Conservation (phyloP, 2,329 filamentous ascomycete species). For the Diaporthe citrichinensis region DNA sequence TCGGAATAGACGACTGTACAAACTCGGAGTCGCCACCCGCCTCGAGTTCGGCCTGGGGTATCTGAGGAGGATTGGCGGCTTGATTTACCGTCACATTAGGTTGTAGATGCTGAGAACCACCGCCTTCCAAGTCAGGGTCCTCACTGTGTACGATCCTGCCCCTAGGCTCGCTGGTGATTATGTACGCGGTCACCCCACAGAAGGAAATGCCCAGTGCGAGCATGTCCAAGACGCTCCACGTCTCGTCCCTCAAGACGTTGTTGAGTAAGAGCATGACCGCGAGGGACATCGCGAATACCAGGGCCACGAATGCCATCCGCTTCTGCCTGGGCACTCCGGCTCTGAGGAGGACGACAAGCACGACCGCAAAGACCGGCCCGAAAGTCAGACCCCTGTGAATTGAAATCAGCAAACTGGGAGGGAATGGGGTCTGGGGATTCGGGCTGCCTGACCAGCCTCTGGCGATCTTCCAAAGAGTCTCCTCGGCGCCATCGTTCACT, state of each 20-base stretch:
- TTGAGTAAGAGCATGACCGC: not conserved
- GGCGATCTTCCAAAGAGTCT: not conserved
- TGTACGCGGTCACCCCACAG: not conserved
- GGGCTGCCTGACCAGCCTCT: not conserved
- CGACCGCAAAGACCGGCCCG: not conserved
- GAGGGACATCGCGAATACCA: not conserved
- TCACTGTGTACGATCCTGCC: not conserved
- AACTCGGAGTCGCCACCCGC: not conserved
- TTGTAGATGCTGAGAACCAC: not conserved
- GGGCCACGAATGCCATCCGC: not conserved
- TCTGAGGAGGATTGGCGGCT: not conserved
- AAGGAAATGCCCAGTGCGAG: not conserved
- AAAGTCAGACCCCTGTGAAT: not conserved
- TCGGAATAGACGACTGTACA: too few species aligned
- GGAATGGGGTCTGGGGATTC: accelerated
- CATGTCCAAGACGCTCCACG: conserved; percentile 5
- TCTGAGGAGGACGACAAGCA: not conserved
- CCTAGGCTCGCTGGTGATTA: not conserved
- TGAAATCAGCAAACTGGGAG: not conserved
- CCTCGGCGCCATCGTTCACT: not conserved
- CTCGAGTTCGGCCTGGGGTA: not conserved
- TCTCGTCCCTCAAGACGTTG: not conserved
- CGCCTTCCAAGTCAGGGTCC: not conserved
- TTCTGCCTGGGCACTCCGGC: not conserved
- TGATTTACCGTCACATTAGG: too few species aligned